Percentiles rank a stretch among this genome's conserved stretches.
Evolutionary conservation across 306 rosid genomes (phyloP).

Genomic region (Leucaena leucocephala): DNA sequence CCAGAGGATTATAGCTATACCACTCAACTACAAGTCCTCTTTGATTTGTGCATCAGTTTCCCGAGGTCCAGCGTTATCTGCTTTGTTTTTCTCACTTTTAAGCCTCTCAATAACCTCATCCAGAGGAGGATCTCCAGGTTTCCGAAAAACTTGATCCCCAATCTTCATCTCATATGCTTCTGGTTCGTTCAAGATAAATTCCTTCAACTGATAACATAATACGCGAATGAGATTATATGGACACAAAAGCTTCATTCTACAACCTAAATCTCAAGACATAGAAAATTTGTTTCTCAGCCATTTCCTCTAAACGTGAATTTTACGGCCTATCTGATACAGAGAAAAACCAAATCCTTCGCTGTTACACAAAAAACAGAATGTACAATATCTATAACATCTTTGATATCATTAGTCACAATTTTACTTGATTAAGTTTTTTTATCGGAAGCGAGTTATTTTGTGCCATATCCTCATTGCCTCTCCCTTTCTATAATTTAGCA

Average conservation of each 20-base stretch:
- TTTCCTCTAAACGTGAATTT: constrained; percentile 11
- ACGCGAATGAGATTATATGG: constrained; percentile 17
- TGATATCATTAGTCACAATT: neutral
- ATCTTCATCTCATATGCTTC: constrained; percentile 88
- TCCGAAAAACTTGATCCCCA: constrained; percentile 74
- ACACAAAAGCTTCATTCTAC: neutral
- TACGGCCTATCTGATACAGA: neutral
- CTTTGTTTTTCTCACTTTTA: constrained; percentile 45
- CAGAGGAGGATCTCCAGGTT: constrained; percentile 87
- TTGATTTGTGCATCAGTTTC: constrained; percentile 40
- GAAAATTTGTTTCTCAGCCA: neutral
- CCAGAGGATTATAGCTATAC: constrained; percentile 10
- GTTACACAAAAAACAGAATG: neutral
- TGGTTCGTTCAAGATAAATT: constrained; percentile 70
- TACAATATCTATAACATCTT: neutral
- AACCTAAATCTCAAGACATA: constrained; percentile 19
- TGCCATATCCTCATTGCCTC: neutral
- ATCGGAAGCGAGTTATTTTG: neutral
- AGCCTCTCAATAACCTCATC: constrained; percentile 66
- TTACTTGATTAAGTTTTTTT: neutral
- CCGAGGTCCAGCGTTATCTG: constrained; percentile 36
- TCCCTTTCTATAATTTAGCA: neutral
- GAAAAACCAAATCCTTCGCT: neutral
- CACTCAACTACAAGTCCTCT: constrained; percentile 65
- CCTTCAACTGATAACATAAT: constrained; percentile 67